Base-by-base conservation (phyloP, 176 grass and related monocot species). In the Poa annua region DNA sequence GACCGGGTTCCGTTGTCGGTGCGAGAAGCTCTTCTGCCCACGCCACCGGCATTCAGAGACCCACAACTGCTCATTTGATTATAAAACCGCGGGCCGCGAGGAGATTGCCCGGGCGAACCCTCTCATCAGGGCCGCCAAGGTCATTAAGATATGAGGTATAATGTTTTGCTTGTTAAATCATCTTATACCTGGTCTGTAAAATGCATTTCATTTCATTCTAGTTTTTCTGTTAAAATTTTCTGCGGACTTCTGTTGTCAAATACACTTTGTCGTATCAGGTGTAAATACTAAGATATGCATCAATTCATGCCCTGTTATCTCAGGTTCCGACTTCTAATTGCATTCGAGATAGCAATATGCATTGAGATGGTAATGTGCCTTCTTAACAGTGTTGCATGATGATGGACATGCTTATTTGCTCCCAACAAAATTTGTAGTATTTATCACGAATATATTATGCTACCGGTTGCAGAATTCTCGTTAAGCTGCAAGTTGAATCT, bases 61-160 rank as follows among this genome's bases (percentile, higher is more conserved):
- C 12, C 87, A 89, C n/a, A 65, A 54, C 25, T 89, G 87, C 82
- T 77, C 87, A 4, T 89, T 89, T 39, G 87, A 89, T 81, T 89
- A 89, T 48, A 89, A 89, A 74, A 74, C 87, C 32, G 41, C 71
- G 0, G 87, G 82, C 7, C 38, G 82, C 16, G 71, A 89, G 61
- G 87, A 89, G 82, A 89, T 89, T 44, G 77, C 82, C 29, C 69
- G 82, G 4, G 77, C 76, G 0, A 89, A 89, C 71, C 87, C 82
- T 70, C 32, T 85, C 14, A 85, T 89, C 71, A 80, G 82, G 78
- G 87, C 82, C 68, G 77, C 82, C 11, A 89, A 89, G 62, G 85
- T 89, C 64, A 85, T 89, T 68, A 89, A 85, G 87, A 89, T 89
- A 52, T 89, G 62, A 89, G 82, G 87, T 89, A 84, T 75, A 85